Evolutionary conservation across 345 rosid genomes (phyloP), one percentile per base, ranked within the genome.

Genomic region (Eucalyptus marginata): DNA sequence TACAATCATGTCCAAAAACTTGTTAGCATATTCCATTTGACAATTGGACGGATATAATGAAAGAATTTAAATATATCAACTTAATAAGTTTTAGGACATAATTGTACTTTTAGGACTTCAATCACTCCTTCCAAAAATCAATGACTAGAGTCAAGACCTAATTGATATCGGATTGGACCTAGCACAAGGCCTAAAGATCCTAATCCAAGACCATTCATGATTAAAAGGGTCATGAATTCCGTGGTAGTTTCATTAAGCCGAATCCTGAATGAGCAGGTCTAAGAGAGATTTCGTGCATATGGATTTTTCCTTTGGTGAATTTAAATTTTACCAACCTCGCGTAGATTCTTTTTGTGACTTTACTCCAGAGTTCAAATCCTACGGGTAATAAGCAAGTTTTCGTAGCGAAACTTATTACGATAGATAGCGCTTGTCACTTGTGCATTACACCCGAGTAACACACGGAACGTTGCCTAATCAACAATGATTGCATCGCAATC

Each of bases 61-160:
- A 52, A 3, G 10, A 7, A 52, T 8, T 52, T 52, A 20, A 52
- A 18, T 3, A 7, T 52, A 52, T 20, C 10, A 18, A 52, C 2
- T 18, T 52, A 2, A 52, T 52, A 52, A 52, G 5, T 52, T 52
- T 18, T 3, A 52, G 0, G 2, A 7, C 1, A 52, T 52, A 1
- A 20, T 52, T 20, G 1, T 52, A 20, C 10, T 16, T 51, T 51
- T 51, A 51, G 20, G 54, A 51, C 54, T 52, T 18, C 24, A 52
- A 52, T 10, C 58, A 2, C 58, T 20, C 25, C 58, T 52, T 2
- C 25, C 58, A 52, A 52, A 52, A 52, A 52, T 7, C 25, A 52
- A 52, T 52, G 58, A 3, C 24, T 52, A 52, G 9, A 18, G 4
- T 20, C 58, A 1, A 52, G 58, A 52, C 25, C 25, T 20, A 52